Evolutionary conservation across 768 basidiomycete species (phyloP).

Genomic region (Leccinum uliginosum): DNA sequence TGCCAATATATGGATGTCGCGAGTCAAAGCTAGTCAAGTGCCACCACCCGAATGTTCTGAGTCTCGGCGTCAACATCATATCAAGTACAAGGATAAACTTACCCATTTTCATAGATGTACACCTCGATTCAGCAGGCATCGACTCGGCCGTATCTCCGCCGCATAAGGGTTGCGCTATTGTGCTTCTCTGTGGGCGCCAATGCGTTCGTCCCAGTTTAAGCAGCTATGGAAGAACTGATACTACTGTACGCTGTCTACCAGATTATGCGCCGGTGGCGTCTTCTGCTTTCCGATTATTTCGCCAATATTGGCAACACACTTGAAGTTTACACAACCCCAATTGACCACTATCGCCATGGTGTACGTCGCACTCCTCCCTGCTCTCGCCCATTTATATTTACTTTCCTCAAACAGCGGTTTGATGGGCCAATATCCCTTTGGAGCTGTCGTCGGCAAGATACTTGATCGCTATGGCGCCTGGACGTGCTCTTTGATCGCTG

Average conservation of each 20-base stretch:
- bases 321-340: slow-evolving; percentile 71
- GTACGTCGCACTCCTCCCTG: slow-evolving; percentile 44
- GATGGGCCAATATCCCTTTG: slow-evolving; percentile 77
- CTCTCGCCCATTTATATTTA: not conserved
- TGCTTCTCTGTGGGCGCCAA: slow-evolving; percentile 60
- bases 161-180: slow-evolving; percentile 27
- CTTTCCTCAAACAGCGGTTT: slow-evolving; percentile 51
- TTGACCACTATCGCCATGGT: slow-evolving; percentile 73
- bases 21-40: no score
- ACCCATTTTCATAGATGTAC: slow-evolving; percentile 9
- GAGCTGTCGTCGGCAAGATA: slow-evolving; percentile 63
- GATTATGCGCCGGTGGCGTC: slow-evolving; percentile 75
- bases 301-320: slow-evolving; percentile 51
- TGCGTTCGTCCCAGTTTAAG: slow-evolving; percentile 43
- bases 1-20: no score
- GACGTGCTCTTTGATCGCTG: slow-evolving; percentile 59
- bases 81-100: no score
- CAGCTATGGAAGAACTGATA: not conserved
- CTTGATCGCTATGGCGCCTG: slow-evolving; percentile 68
- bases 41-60: no score
- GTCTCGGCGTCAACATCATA: not conserved
- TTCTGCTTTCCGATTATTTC: slow-evolving; percentile 77
- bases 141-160: slow-evolving; percentile 15
- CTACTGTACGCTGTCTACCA: slow-evolving; percentile 21
- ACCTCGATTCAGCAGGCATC: slow-evolving; percentile 3